Evolutionary conservation across 2,329 filamentous ascomycete species (phyloP).

Genomic region (Fusarium nanum): DNA sequence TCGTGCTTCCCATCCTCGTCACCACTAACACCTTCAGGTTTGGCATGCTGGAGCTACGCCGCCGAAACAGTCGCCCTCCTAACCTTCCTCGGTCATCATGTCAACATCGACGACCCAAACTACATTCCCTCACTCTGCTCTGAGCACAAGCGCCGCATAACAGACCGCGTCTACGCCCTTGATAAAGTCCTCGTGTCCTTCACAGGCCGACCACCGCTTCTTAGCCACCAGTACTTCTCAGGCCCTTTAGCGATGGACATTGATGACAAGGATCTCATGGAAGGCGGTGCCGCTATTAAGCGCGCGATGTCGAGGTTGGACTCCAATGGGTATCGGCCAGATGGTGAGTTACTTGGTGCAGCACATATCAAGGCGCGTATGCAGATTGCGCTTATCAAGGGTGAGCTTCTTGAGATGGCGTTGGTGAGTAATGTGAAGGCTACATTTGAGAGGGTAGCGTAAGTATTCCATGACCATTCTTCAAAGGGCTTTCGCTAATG

Average conservation of each 20-base stretch:
- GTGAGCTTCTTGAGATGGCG: constrained; percentile 70
- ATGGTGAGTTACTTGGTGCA: constrained; percentile 55
- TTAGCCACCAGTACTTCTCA: constrained; percentile 64
- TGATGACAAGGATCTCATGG: constrained; percentile 60
- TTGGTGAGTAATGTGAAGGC: constrained; percentile 51
- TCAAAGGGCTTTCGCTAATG: background rate
- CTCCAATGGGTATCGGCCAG: constrained; percentile 63
- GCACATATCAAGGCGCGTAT: constrained; percentile 61
- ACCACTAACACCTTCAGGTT: constrained; percentile 42
- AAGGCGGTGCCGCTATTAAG: constrained; percentile 50
- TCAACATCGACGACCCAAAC: constrained; percentile 33
- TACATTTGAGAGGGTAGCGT: constrained; percentile 40
- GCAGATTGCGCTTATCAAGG: constrained; percentile 62
- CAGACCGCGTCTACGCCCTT: constrained; percentile 53
- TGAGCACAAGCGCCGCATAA: constrained; percentile 50
- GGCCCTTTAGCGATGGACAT: constrained; percentile 67
- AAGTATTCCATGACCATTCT: background rate
- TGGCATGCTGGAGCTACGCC: constrained; percentile 53
- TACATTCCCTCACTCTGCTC: constrained; percentile 52
- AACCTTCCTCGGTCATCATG: constrained; percentile 54
- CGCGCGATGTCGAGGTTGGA: constrained; percentile 53
- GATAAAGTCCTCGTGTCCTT: constrained; percentile 66
- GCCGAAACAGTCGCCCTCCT: constrained; percentile 53
- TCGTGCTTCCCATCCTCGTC: fast-evolving
- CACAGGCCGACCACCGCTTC: constrained; percentile 64